Percentiles rank a stretch among this genome's conserved stretches.
phyloP scores from a whole-genome alignment of 2,329 filamentous ascomycete species.

The Trichoderma aggressivum region DNA sequence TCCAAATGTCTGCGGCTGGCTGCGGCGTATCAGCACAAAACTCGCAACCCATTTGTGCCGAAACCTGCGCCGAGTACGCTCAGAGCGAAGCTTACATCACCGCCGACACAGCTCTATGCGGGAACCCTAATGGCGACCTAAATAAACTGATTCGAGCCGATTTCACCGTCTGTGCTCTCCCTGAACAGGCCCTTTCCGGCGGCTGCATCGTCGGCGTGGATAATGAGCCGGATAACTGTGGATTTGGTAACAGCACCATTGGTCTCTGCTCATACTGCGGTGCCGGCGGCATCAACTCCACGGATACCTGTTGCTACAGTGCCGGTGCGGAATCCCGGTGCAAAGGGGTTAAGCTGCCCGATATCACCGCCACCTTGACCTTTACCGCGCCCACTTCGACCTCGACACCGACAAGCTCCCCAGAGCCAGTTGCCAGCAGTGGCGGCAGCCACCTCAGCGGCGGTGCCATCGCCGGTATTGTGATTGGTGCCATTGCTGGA shows the following conservation, averaged over 20 bases:
- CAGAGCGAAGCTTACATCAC: constrained; percentile 84
- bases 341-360: constrained; percentile 71
- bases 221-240: constrained; percentile 87
- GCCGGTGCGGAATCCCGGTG: constrained; percentile 73
- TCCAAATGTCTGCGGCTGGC: constrained; percentile 76
- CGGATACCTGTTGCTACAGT: constrained; percentile 90
- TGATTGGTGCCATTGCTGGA: constrained; percentile 74
- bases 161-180: constrained; percentile 83
- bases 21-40: constrained; percentile 65
- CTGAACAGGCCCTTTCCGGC: constrained; percentile 71
- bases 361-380: constrained; percentile 65
- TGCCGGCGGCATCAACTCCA: constrained; percentile 80
- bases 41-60: constrained; percentile 78
- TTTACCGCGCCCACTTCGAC: constrained; percentile 50
- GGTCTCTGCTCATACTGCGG: constrained; percentile 87
- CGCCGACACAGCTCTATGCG: constrained; percentile 70
- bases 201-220: constrained; percentile 70
- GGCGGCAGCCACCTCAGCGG: constrained; percentile 57
- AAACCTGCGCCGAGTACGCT: constrained; percentile 82
- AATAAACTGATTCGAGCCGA: constrained; percentile 81
- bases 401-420: constrained; percentile 23
- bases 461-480: constrained; percentile 88
- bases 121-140: constrained; percentile 61
- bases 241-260: constrained; percentile 66
- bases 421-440: constrained; percentile 15